Base-by-base conservation (phyloP, 202 grass and related monocot genomes). In the Brachypodium distachyon region DNA sequence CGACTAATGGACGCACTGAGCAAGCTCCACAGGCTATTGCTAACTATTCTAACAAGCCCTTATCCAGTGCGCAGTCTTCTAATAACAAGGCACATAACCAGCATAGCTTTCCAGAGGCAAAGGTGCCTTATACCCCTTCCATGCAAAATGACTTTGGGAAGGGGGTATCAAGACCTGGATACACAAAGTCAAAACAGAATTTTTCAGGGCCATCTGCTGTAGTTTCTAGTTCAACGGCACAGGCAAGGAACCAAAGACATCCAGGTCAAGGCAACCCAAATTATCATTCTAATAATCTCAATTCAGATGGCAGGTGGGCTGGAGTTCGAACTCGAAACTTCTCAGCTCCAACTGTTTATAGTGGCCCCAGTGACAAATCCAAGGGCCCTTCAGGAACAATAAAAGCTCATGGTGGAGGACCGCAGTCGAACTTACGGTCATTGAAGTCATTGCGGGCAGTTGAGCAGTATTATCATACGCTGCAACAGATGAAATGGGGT, bases 401-500 rank as follows among this genome's bases (percentile, higher is more conserved):
- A 74, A 93, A 80, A 74, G 14, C 67, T 78, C 77, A 88, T 36
- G 59, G 72, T 4, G 85, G 85, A 79, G 77, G 85, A 44, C 14
- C 80, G 54, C 70, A 80, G 66, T 88, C 88, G n/a, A 89, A 85
- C 41, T 32, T 89, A 73, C 76, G 84, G 62, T 86, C 85, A 34
- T n/a, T 85, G 49, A 90, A 99, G 46, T 90, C 89, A 36, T 39
- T 90, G 32, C 74, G 75, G 21, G 67, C 82, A 28, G 87, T 95
- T 68, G 96, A 98, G 46, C 91, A 88, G 46, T 99, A 99, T 13
- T 92, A 88, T 75, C 85, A 93, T 56, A 93, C 89, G 44, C 67
- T 96, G 72, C 96, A 95, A 56, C 89, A 85, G 61, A 84, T 93
- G 77, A 98, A 95, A 74, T 95, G 89, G 96, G 92, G 92, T 73